Conservation (phyloP, 2,329 filamentous ascomycete species). For the Xylariaceae sp. region DNA sequence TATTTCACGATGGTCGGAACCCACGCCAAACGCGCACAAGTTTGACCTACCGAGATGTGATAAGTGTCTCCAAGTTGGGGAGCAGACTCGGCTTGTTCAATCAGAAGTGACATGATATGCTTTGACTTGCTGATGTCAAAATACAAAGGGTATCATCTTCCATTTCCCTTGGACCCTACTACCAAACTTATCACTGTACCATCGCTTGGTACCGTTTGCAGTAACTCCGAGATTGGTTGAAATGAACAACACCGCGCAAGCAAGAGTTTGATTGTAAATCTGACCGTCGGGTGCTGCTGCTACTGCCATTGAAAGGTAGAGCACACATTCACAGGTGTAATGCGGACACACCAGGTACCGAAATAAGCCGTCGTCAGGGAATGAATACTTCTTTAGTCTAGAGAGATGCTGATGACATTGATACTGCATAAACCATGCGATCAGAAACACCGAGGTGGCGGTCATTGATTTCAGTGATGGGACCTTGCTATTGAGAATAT, state of each 20-base stretch:
- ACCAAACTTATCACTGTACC: slow-evolving; percentile 82
- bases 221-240: slow-evolving; percentile 81
- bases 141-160: slow-evolving; percentile 78
- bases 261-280: slow-evolving; percentile 73
- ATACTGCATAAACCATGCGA: slow-evolving; percentile 76
- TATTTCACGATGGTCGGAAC: slow-evolving; percentile 59
- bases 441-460: slow-evolving; percentile 67
- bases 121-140: slow-evolving; percentile 45
- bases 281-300: slow-evolving; percentile 72
- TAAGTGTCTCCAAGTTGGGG: slow-evolving; percentile 78
- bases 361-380: slow-evolving; percentile 78
- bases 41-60: slow-evolving; percentile 84
- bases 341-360: slow-evolving; percentile 79
- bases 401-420: slow-evolving; percentile 74
- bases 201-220: slow-evolving; percentile 75
- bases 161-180: slow-evolving; percentile 67
- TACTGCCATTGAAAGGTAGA: slow-evolving; percentile 81
- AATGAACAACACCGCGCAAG: slow-evolving; percentile 75
- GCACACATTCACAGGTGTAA: slow-evolving; percentile 85
- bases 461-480: slow-evolving; percentile 56
- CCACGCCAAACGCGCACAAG: slow-evolving; percentile 68
- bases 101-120: slow-evolving; percentile 41
- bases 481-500: slow-evolving; percentile 37
- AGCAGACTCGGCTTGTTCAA: slow-evolving; percentile 64
- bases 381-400: slow-evolving; percentile 78